These are phyloP conservation scores for Russula olivacea DNA, from an alignment of 768 basidiomycete genomes.

Conservation along the genomic window DNA sequence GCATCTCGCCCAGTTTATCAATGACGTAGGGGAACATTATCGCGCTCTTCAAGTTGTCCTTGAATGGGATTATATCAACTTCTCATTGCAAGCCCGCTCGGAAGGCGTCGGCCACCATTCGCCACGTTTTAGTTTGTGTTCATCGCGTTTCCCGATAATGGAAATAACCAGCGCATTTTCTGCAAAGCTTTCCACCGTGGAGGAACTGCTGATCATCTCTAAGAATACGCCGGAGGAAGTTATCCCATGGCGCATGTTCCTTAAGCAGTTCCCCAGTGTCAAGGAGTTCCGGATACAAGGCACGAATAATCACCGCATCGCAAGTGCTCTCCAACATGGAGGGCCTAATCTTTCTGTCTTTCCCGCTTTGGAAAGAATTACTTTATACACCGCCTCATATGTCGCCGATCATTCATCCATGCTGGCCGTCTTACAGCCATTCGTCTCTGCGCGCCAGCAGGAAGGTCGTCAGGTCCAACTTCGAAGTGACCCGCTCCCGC, in stretches of 20 bases:
- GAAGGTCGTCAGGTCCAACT: background rate
- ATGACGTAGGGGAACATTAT: background rate
- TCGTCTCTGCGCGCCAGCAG: background rate
- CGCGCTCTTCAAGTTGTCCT: background rate
- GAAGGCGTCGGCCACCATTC: background rate
- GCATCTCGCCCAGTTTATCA: background rate
- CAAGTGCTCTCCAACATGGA: background rate
- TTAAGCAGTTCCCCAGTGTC: background rate
- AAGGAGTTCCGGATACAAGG: background rate
- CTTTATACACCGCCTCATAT: background rate
- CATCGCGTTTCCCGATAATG: no score
- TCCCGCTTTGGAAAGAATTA: background rate
- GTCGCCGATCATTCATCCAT: background rate
- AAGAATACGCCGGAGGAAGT: no score
- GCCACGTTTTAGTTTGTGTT: no score
- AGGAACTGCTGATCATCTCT: no score
- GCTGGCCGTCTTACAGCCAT: background rate
- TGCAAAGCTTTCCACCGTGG: no score
- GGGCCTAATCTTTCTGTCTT: background rate
- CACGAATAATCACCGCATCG: background rate
- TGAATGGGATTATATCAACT: rapidly evolving
- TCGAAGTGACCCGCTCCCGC: no score
- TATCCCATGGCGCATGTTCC: no score
- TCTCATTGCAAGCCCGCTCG: background rate
- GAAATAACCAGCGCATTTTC: no score